A percentile compares a stretch with the other conserved stretches of the same genome.
These are phyloP conservation scores for Circinella minor DNA, from an alignment of 371 early-diverging fungal genomes.

Conservation along the genomic window DNA sequence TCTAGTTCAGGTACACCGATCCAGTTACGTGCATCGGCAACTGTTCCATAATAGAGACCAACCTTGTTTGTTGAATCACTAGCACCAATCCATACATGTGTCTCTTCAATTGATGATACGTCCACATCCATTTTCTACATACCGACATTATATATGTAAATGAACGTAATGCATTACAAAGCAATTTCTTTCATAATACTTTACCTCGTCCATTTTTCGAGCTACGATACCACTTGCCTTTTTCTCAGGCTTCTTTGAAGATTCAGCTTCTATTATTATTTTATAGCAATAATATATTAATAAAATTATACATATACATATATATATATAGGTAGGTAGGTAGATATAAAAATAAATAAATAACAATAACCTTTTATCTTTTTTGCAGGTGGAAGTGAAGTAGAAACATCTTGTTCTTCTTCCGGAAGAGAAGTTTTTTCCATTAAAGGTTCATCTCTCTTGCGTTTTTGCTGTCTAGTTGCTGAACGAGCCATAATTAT, in stretches of 20 bases:
- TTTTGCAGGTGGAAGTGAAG: neutral
- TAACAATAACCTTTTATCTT: conserved; percentile 2
- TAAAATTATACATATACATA: no score
- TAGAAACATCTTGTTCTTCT: conserved; percentile 1
- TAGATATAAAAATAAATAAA: neutral
- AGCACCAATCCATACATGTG: conserved; percentile 1
- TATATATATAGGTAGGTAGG: neutral
- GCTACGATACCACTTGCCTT: no score
- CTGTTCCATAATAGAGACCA: conserved; percentile 10
- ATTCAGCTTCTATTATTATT: no score
- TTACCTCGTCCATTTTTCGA: no score
- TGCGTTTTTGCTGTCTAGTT: neutral
- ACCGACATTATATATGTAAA: neutral
- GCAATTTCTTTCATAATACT: no score
- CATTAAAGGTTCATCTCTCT: neutral
- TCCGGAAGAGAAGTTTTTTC: neutral
- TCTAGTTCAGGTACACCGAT: conserved; percentile 9
- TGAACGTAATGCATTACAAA: no score
- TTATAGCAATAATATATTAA: no score
- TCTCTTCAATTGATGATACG: neutral
- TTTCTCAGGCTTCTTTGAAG: neutral
- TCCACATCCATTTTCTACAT: conserved; percentile 2
- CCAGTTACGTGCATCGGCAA: conserved; percentile 11
- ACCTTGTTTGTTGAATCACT: neutral
- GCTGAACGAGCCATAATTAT: neutral